These are phyloP conservation scores for Phylloporus scabripes DNA, from an alignment of 768 basidiomycete genomes.

Conservation along the genomic window DNA sequence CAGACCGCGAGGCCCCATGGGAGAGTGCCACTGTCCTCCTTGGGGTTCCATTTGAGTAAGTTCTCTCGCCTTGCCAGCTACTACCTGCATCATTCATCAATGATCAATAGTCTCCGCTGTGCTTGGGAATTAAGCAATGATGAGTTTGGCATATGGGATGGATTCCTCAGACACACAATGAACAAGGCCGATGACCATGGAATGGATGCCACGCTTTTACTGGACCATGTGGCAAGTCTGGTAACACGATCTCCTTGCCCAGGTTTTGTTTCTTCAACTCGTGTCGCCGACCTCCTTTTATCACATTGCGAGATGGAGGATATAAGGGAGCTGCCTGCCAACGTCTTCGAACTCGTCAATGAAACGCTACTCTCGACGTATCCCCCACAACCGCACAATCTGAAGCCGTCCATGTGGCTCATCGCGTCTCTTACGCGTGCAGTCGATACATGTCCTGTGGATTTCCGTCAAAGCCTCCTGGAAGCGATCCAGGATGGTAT, in stretches of 20 bases:
- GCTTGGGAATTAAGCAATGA: conserved; percentile 50
- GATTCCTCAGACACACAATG: conserved; percentile 45
- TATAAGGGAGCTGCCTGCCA: conserved; percentile 46
- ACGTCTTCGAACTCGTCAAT: conserved; percentile 54
- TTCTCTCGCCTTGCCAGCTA: conserved; percentile 12
- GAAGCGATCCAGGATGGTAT: conserved; percentile 50
- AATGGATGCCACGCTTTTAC: conserved; percentile 43
- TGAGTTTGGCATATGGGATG: conserved; percentile 57
- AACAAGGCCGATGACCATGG: conserved; percentile 59
- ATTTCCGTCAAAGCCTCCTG: conserved; percentile 42
- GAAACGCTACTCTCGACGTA: conserved; percentile 57
- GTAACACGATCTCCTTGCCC: conserved; percentile 39
- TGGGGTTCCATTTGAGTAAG: conserved; percentile 59
- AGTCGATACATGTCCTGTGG: conserved; percentile 52
- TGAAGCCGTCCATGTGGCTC: conserved; percentile 57
- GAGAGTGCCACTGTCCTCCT: conserved; percentile 49
- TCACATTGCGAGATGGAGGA: conserved; percentile 48
- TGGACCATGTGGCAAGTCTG: conserved; percentile 50
- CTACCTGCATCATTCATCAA: conserved; percentile 4
- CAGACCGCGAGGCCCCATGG: conserved; percentile 43
- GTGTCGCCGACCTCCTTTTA: conserved; percentile 59
- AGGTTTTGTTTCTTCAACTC: conserved; percentile 40
- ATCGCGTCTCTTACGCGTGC: conserved; percentile 48
- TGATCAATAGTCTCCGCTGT: conserved; percentile 31
- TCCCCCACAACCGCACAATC: conserved; percentile 54